Base-by-base conservation (phyloP, 352 stramenopile genomes). In the Achlya hypogyna region DNA sequence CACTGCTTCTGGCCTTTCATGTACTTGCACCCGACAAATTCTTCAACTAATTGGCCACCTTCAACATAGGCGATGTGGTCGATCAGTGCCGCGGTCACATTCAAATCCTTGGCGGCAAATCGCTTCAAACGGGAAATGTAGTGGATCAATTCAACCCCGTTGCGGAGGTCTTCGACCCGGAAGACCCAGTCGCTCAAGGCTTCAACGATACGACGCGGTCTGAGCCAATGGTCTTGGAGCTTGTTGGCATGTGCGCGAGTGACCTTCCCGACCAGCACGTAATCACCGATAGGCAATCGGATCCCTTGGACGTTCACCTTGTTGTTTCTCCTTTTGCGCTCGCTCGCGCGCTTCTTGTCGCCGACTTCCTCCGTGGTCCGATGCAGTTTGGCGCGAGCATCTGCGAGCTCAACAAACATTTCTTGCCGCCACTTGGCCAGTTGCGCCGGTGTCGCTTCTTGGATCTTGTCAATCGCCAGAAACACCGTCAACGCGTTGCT, bases 81-180 rank as follows among this genome's bases (percentile, higher is more conserved):
- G 20, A 40, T 18, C 27, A 70, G 38, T 29, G 63, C 64, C 23
- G 27, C 20, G 18, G 34, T 58, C n/a, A 69, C 53, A 25, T 58
- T 35, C 14, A 23, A 23, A 14, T 16, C 58, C 16, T 35, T 47
- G 2, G 69, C 64, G 14, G 10, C n/a, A 14, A 62, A 70, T 5
- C 54, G 27, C 3, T 62, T 53, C 6, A 70, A 18, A 22, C 64
- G 35, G 12, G 12, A 51, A 22, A 34, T 23, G 32, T 70, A 54
- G 51, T 65, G 34, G 20, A 52, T 25, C 29, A 35, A 59, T 16
- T 32, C 54, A n/a, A 18, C 56, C 20, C 20, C 20, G n/a, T 16
- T 14, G 27, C 20, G 16, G 20, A 72, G 28, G 45, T 74, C 65
- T 53, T 74, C 38, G 12, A 72, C 65, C 38, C 53, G 5, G 40